Base-by-base conservation (phyloP, 2,329 filamentous ascomycete species). In the Ceratocystis lukuohia region DNA sequence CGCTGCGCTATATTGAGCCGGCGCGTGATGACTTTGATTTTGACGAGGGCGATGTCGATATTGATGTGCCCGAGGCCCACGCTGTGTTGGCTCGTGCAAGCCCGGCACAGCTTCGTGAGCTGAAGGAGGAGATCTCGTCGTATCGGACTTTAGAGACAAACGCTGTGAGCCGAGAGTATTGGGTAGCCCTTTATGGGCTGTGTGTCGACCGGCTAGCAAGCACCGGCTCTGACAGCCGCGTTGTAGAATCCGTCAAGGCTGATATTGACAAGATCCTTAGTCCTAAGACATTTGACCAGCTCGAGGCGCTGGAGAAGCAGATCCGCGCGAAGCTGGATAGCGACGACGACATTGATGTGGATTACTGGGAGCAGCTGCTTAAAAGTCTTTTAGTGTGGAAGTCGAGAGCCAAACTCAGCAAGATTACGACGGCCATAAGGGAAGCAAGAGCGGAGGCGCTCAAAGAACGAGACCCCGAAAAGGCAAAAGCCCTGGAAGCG, bases 321-420 rank as follows among this genome's bases (percentile, higher is more conserved):
- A 94, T 99, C 74, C 86, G 85, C 73, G 80, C 81, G 17, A 99
- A 99, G 77, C 79, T 99, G 61, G 82, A 86, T 64, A 95, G 91
- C 6, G 87, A 96, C 73, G 92, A 96, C 73, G 87, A 89, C 48
- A 93, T 99, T 70, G 94, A 99, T 75, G 91, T 89, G 1, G 94
- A 99, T 76, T 99, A 97, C 75, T 99, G 94, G 94, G 91, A 96
- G 73, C 90, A 96, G 73, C 80, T 99, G 17, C 80, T 99, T 69
- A 86, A 87, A 70, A 95, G 87, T 73, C 78, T 99, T 69, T 80
- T 88, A 5, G 85, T 96, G 0, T 96, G 90, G 86, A 97, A 97
- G 77, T 91, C 94, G 44, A 91, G 89, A 74, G 91, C 91, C 1
- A 91, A 88, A 74, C 77, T 99, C 65, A 86, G 85, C 70, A 86